Conservation (phyloP, 352 stramenopile genomes). For the Globisporangium cylindrosporum region DNA sequence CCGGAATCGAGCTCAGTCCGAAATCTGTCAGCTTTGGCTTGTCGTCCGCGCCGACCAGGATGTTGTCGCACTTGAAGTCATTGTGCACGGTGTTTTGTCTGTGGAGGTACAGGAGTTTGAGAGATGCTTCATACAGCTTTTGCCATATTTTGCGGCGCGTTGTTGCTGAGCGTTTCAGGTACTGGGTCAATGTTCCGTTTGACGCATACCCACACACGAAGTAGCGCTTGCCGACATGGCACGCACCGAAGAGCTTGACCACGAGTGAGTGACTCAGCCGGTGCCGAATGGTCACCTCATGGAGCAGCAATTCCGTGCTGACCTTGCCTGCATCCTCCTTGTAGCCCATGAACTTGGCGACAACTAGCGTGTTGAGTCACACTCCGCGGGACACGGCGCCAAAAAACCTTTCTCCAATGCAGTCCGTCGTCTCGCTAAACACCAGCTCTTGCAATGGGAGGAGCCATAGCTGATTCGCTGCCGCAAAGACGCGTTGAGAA, state of each 20-base stretch:
- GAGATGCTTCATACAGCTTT: slow-evolving; percentile 4
- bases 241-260: slow-evolving; percentile 3
- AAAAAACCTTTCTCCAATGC: background rate
- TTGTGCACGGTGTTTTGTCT: slow-evolving; percentile 9
- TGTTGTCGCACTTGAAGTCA: slow-evolving; percentile 28
- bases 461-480: background rate
- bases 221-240: background rate
- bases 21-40: slow-evolving; percentile 30
- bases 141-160: background rate
- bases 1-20: slow-evolving; percentile 11
- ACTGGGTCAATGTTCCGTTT: background rate
- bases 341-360: slow-evolving; percentile 4
- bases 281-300: background rate
- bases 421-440: background rate
- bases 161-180: background rate
- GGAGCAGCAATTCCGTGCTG: background rate
- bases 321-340: background rate
- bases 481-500: background rate
- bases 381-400: background rate
- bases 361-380: background rate
- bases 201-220: background rate
- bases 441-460: background rate
- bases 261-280: background rate
- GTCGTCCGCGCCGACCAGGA: slow-evolving; percentile 23
- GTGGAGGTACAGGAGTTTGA: slow-evolving; percentile 9